A percentile compares a stretch with the other conserved stretches of the same genome.
phyloP scores from a whole-genome alignment of 768 basidiomycete genomes.

The Leucosporidium creatinivorum region DNA sequence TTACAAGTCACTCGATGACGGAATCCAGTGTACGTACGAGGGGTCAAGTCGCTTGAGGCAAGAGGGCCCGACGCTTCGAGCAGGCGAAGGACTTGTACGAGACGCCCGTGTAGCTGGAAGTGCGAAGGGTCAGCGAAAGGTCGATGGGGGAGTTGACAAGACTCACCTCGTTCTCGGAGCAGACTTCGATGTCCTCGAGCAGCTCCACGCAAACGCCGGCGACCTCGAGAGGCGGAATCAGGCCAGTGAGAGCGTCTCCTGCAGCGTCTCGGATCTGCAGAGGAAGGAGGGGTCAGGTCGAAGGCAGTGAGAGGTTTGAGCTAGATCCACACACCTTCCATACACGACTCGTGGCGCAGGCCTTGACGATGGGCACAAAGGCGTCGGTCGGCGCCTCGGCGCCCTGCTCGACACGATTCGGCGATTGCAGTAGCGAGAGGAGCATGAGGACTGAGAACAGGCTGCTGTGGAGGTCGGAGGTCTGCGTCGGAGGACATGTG shows the following conservation, averaged over 20 bases:
- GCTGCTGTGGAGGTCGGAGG: conserved; percentile 22
- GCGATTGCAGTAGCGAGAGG: conserved; percentile 24
- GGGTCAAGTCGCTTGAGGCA: not conserved
- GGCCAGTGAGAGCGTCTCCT: conserved; percentile 24
- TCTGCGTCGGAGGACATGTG: not conserved
- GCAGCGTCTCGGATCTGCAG: conserved; percentile 28
- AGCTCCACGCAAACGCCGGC: not conserved
- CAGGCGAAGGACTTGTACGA: conserved; percentile 12
- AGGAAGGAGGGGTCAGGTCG: not conserved
- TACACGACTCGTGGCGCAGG: conserved; percentile 17
- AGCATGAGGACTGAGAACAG: conserved; percentile 33
- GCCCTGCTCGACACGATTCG: conserved; percentile 3
- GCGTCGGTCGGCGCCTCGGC: not conserved
- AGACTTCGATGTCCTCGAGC: not conserved
- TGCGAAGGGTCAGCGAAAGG: not conserved
- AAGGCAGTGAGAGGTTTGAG: too few species aligned
- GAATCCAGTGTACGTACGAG: too few species aligned
- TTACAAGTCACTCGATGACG: too few species aligned
- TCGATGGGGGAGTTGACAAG: too few species aligned
- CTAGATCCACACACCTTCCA: conserved; percentile 22
- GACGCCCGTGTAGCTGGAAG: conserved; percentile 20
- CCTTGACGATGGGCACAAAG: conserved; percentile 15
- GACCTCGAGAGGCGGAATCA: conserved; percentile 12
- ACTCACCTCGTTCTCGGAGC: conserved; percentile 24
- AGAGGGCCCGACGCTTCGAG: conserved; percentile 10